Evolutionary conservation across 768 basidiomycete genomes (phyloP).

Genomic region (Grammothele lineata): DNA sequence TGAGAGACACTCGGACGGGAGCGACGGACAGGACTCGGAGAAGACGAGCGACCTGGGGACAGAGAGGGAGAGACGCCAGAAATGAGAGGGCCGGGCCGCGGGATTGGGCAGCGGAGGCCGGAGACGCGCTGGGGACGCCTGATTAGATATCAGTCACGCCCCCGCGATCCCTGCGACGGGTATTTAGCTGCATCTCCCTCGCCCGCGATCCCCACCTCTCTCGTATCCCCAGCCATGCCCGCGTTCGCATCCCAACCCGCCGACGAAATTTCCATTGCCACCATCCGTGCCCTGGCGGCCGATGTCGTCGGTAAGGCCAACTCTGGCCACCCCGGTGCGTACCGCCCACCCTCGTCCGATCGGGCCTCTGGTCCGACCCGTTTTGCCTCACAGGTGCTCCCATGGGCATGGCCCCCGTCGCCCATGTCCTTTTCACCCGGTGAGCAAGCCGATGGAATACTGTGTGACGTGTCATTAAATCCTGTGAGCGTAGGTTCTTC

Average conservation of each 20-base stretch:
- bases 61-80: background rate
- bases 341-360: background rate
- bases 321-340: constrained; percentile 86
- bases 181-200: constrained; percentile 14
- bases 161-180: constrained; percentile 3
- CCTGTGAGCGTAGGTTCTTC: constrained; percentile 58
- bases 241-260: constrained; percentile 31
- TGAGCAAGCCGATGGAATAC: too few relatives aligned
- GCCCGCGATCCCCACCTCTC: constrained; percentile 13
- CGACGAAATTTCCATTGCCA: constrained; percentile 61
- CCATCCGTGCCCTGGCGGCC: constrained; percentile 72
- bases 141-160: constrained; percentile 19
- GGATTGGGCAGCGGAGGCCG: background rate
- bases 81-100: background rate
- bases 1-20: too few relatives aligned
- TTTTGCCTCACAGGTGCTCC: constrained; percentile 64
- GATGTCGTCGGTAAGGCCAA: constrained; percentile 84
- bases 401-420: constrained; percentile 87
- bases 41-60: too few relatives aligned
- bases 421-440: constrained; percentile 80
- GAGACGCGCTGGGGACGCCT: constrained; percentile 4
- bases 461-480: constrained; percentile 13
- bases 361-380: constrained; percentile 7
- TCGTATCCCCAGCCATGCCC: constrained; percentile 31
- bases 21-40: too few relatives aligned